A percentile compares a stretch with the other conserved stretches of the same genome.
These are phyloP conservation scores for Scedosporium dehoogii DNA, from an alignment of 2,329 filamentous ascomycete species.

Conservation along the genomic window DNA sequence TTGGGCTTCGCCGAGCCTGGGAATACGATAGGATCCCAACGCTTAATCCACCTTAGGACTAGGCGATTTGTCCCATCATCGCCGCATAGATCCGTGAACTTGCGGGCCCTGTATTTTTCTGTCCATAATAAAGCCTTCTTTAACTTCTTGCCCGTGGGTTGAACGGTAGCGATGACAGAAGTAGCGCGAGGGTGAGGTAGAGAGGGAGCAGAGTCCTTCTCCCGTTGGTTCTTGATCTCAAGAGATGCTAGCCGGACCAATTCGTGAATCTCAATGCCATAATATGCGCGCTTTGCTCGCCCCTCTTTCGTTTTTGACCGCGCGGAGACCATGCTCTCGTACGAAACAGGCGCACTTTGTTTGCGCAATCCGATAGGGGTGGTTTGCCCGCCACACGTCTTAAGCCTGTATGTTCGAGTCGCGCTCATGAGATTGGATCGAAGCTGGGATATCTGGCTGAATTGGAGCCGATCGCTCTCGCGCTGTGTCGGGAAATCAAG, in stretches of 20 bases:
- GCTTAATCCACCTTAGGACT: constrained; percentile 87
- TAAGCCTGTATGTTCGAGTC: constrained; percentile 27
- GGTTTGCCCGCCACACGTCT: constrained; percentile 48
- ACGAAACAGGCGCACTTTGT: constrained; percentile 36
- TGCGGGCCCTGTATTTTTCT: constrained; percentile 89
- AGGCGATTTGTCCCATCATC: constrained; percentile 88
- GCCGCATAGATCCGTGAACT: constrained; percentile 86
- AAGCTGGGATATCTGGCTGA: neutral
- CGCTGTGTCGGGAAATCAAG: neutral
- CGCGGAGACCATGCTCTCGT: constrained; percentile 57
- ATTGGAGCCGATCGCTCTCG: neutral
- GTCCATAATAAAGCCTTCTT: constrained; percentile 70
- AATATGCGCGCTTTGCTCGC: constrained; percentile 67
- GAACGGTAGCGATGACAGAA: neutral
- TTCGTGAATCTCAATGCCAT: constrained; percentile 83
- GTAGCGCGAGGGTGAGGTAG: constrained; percentile 3
- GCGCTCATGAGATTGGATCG: neutral
- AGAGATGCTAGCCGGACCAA: constrained; percentile 63
- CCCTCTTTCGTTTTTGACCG: constrained; percentile 58
- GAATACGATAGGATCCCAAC: constrained; percentile 89
- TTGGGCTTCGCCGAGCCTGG: constrained; percentile 60
- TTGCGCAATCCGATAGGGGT: constrained; percentile 47
- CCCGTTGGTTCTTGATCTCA: constrained; percentile 32
- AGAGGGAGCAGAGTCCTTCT: constrained; percentile 2
- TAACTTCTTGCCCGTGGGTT: constrained; percentile 23